Percentiles rank a stretch among this genome's conserved stretches.
phyloP scores from a whole-genome alignment of 2,329 filamentous ascomycete species.

The Geosmithia morbida region DNA sequence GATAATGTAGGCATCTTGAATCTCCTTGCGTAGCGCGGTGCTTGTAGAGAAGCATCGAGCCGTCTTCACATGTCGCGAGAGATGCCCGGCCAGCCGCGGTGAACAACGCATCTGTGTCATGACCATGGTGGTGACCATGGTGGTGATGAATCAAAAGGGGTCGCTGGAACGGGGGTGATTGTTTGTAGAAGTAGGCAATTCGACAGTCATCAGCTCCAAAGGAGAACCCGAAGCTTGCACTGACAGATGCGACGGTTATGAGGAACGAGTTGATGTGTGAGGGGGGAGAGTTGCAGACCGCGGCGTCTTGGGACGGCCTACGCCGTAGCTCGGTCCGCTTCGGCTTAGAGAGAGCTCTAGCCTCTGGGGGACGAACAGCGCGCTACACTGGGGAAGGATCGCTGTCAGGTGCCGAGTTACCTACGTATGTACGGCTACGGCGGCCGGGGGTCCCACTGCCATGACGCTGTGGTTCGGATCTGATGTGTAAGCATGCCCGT shows the following conservation, averaged over 20 bases:
- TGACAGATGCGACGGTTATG: neutral
- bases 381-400: neutral
- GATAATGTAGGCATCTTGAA: slow-evolving; percentile 87
- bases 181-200: neutral
- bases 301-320: neutral
- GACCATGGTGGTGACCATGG: slow-evolving; percentile 15
- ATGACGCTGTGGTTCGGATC: no score
- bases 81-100: slow-evolving; percentile 16
- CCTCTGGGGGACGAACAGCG: neutral
- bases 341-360: slow-evolving; percentile 21
- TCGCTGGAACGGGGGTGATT: no score
- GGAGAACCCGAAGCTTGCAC: no score
- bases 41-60: slow-evolving; percentile 32
- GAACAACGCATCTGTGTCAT: slow-evolving; percentile 18
- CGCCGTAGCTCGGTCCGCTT: slow-evolving; percentile 16
- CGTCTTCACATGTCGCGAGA: slow-evolving; percentile 23
- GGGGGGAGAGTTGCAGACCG: neutral
- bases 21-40: slow-evolving; percentile 40
- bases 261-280: neutral
- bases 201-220: no score
- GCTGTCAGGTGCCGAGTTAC: neutral
- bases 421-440: no score
- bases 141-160: neutral
- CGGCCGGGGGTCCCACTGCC: no score
- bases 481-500: no score